Evolutionary conservation across 768 basidiomycete species (phyloP).

Genomic region (Termitomyces titanicus): DNA sequence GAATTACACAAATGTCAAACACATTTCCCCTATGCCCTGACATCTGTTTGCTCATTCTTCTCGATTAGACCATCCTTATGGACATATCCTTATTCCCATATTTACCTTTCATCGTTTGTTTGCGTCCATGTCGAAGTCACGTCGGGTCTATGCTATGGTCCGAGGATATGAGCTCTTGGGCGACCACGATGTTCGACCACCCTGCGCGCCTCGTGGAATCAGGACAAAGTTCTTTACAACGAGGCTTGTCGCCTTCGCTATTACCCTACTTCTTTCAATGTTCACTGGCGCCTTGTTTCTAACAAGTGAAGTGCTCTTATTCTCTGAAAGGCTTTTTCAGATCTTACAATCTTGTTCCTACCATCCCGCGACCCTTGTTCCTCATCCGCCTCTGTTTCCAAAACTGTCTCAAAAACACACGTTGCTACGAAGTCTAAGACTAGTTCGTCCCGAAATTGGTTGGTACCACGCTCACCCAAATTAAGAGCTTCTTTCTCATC

Average conservation of each 20-base stretch:
- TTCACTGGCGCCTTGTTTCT: constrained; percentile 2
- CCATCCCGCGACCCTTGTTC: constrained; percentile 9
- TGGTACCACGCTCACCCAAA: constrained; percentile 5
- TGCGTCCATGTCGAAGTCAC: neutral
- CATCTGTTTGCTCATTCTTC: constrained; percentile 2
- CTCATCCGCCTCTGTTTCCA: neutral
- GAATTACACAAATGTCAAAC: constrained; percentile 11
- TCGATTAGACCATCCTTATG: neutral
- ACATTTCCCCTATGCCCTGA: constrained; percentile 4
- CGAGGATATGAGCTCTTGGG: constrained; percentile 6
- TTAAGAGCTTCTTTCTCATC: constrained; percentile 1
- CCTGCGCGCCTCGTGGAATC: constrained; percentile 9
- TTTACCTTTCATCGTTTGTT: constrained; percentile 4
- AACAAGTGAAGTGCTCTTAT: constrained; percentile 2
- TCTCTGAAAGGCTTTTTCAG: neutral
- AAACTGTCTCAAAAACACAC: neutral
- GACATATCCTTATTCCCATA: neutral
- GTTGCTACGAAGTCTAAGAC: constrained; percentile 16
- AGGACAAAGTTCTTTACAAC: neutral
- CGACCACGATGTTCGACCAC: neutral
- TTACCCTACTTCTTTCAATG: neutral
- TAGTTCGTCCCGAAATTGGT: neutral
- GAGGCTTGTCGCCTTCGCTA: neutral
- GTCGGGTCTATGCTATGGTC: neutral
- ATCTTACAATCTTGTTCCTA: neutral